A percentile compares a stretch with the other conserved stretches of the same genome.
Evolutionary conservation across 352 stramenopile species (phyloP).

Genomic region (Blastocystis sp.): DNA sequence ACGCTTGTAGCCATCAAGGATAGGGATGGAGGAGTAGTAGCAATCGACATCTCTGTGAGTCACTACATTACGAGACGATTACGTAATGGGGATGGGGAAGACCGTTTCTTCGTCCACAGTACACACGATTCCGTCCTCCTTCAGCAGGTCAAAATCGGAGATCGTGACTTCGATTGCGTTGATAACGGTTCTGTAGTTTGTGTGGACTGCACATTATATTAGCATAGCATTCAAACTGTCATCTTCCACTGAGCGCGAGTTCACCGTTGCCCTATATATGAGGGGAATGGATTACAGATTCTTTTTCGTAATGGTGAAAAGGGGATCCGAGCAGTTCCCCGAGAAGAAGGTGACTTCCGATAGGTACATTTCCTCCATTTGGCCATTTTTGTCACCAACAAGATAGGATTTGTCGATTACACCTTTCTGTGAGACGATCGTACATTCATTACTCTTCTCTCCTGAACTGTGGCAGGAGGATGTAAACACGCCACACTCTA

Average conservation of each 20-base stretch:
- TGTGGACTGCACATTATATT: slow-evolving; percentile 9
- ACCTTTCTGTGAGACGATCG: neutral
- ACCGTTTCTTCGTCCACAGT: neutral
- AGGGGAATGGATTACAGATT: neutral
- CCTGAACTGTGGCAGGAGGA: neutral
- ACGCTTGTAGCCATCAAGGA: slow-evolving; percentile 1
- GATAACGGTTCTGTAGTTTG: neutral
- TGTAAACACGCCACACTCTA: slow-evolving; percentile 57
- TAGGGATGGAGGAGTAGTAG: slow-evolving; percentile 3
- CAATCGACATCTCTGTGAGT: slow-evolving; percentile 31
- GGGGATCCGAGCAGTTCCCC: neutral
- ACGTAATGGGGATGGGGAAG: slow-evolving; percentile 38
- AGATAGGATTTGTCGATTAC: neutral
- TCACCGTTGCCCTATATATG: neutral
- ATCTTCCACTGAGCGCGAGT: slow-evolving; percentile 8
- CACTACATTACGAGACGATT: neutral
- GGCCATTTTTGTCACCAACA: slow-evolving; percentile 23
- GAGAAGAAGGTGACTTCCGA: slow-evolving; percentile 18
- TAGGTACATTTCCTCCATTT: slow-evolving; percentile 41
- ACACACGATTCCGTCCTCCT: slow-evolving; percentile 25
- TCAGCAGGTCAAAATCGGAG: neutral
- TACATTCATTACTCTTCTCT: slow-evolving; percentile 28
- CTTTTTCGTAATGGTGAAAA: slow-evolving; percentile 39
- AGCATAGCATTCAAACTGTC: neutral
- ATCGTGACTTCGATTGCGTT: slow-evolving; percentile 51